Conservation (phyloP, 2,329 filamentous ascomycete species). For the Rutstroemia sp. region DNA sequence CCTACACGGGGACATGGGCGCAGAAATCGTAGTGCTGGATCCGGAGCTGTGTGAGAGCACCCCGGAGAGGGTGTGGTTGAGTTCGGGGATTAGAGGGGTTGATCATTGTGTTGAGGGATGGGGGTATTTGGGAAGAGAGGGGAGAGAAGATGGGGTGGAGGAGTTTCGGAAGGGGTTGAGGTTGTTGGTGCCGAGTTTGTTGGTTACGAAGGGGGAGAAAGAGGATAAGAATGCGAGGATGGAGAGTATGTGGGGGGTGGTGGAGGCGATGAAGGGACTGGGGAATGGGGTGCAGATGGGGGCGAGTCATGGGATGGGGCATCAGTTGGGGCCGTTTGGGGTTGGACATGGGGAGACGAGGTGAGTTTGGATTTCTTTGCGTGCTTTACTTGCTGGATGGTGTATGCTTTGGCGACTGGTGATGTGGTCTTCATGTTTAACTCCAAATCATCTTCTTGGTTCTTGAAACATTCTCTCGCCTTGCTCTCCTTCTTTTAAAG, state of each 20-base stretch:
- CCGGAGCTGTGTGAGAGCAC: conserved; percentile 44
- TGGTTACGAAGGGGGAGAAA: conserved; percentile 19
- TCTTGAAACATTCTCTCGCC: too few species aligned
- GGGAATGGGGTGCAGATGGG: conserved; percentile 28
- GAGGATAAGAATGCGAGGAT: conserved; percentile 14
- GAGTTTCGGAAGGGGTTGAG: conserved; percentile 16
- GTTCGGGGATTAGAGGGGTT: conserved; percentile 47
- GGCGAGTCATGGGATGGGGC: conserved; percentile 35
- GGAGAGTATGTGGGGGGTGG: conserved; percentile 35
- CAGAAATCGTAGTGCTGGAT: conserved; percentile 49
- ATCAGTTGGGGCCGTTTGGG: conserved; percentile 36
- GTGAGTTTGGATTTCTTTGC: too few species aligned
- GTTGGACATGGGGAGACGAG: conserved; percentile 52
- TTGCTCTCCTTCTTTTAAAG: too few species aligned
- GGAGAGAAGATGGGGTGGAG: conserved; percentile 13
- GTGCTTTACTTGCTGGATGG: too few species aligned
- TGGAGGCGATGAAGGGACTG: conserved; percentile 40
- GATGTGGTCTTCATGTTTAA: too few species aligned
- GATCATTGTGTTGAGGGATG: conserved; percentile 52
- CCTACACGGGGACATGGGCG: conserved; percentile 33
- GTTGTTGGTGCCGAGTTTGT: conserved; percentile 21
- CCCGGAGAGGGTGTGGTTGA: conserved; percentile 47
- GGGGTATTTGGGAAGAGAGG: conserved; percentile 32
- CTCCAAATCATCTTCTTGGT: too few species aligned
- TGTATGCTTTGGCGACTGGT: too few species aligned